Evolutionary conservation across 1,284 basidiomycete species (phyloP).

Genomic region (Ceratobasidium sp.): DNA sequence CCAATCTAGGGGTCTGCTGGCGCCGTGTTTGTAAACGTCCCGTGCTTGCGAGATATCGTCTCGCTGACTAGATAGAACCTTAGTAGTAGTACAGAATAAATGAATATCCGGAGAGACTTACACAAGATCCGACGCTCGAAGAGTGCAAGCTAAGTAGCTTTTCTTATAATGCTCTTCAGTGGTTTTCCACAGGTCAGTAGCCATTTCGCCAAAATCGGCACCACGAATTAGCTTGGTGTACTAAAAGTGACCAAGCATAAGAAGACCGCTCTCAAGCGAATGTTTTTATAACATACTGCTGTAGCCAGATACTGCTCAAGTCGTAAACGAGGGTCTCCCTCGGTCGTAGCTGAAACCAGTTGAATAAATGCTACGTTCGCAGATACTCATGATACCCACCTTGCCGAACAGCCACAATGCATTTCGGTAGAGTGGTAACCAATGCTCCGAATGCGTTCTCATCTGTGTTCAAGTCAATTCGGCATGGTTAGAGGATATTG

Average conservation of each 20-base stretch:
- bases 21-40: conserved; percentile 73
- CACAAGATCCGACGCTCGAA: conserved; percentile 77
- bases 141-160: conserved; percentile 77
- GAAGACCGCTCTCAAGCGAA: neutral
- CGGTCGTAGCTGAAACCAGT: conserved; percentile 58
- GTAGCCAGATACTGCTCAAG: conserved; percentile 85
- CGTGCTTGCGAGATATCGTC: conserved; percentile 73
- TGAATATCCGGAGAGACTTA: conserved; percentile 59
- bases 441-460: conserved; percentile 67
- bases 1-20: conserved; percentile 85
- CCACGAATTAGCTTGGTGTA: conserved; percentile 57
- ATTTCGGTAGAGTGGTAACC: conserved; percentile 71
- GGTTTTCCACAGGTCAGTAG: conserved; percentile 72
- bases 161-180: conserved; percentile 76
- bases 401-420: conserved; percentile 70
- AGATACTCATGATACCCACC: conserved; percentile 58
- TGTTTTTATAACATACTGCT: conserved; percentile 67
- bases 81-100: neutral
- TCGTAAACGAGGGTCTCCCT: conserved; percentile 72
- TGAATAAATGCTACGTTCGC: neutral
- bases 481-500: neutral
- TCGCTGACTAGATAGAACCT: conserved; percentile 64
- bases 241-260: conserved; percentile 20
- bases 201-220: conserved; percentile 67
- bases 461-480: conserved; percentile 55